These are phyloP conservation scores for Macroventuria anomochaeta DNA, from an alignment of 2,329 filamentous ascomycete genomes.

Conservation along the genomic window DNA sequence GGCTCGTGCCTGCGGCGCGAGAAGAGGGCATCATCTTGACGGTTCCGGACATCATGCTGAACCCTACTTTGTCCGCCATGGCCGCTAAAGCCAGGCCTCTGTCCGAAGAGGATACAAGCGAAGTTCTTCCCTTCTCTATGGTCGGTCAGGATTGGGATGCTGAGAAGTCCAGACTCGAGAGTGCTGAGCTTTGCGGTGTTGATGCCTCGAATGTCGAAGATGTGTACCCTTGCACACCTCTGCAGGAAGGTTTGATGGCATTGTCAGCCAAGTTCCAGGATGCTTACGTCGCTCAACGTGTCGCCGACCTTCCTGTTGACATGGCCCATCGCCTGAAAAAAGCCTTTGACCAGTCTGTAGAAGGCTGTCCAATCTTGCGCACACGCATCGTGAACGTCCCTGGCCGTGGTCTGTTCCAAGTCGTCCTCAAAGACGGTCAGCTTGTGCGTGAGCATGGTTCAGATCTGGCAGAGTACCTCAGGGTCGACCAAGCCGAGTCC, in stretches of 20 bases:
- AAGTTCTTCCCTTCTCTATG: conserved; percentile 45
- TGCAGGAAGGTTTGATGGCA: conserved; percentile 52
- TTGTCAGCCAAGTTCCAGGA: conserved; percentile 47
- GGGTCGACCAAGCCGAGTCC: conserved; percentile 38
- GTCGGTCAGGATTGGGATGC: conserved; percentile 32
- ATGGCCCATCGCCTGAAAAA: conserved; percentile 40
- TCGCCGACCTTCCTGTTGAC: conserved; percentile 42
- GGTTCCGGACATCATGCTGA: conserved; percentile 63
- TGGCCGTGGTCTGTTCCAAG: conserved; percentile 48
- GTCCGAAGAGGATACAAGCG: conserved; percentile 23
- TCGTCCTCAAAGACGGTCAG: conserved; percentile 43
- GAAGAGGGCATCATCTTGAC: conserved; percentile 57
- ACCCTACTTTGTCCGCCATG: conserved; percentile 56
- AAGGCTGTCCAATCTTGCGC: conserved; percentile 46
- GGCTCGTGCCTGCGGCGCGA: conserved; percentile 62
- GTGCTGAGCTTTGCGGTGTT: conserved; percentile 43
- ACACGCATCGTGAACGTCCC: conserved; percentile 50
- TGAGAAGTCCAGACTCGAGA: conserved; percentile 47
- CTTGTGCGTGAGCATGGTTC: conserved; percentile 39
- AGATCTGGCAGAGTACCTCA: conserved; percentile 43
- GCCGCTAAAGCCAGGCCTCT: conserved; percentile 45
- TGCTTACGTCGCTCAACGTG: conserved; percentile 50
- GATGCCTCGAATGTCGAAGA: conserved; percentile 43
- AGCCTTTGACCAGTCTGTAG: conserved; percentile 47
- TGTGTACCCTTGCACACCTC: conserved; percentile 52